These are phyloP conservation scores for Venturia carpophila DNA, from an alignment of 2,329 filamentous ascomycete genomes.

Conservation along the genomic window DNA sequence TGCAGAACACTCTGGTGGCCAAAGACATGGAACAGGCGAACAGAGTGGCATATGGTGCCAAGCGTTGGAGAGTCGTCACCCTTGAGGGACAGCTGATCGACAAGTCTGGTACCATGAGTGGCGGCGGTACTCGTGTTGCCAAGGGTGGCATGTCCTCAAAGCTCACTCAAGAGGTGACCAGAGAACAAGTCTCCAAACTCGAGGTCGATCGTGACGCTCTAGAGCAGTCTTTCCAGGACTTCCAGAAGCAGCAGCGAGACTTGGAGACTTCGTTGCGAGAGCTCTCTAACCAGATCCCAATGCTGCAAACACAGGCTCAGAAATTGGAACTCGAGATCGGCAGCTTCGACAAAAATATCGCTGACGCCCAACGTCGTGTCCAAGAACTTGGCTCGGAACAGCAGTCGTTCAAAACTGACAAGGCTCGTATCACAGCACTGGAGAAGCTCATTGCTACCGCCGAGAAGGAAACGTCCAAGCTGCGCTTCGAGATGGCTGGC, in stretches of 20 bases:
- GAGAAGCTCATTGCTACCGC: slow-evolving; percentile 71
- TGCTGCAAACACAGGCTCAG: slow-evolving; percentile 81
- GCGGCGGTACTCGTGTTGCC: slow-evolving; percentile 84
- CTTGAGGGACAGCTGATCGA: slow-evolving; percentile 93
- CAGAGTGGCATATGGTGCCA: slow-evolving; percentile 88
- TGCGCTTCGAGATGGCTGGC: slow-evolving; percentile 77
- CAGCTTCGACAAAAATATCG: slow-evolving; percentile 74
- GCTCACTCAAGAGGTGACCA: slow-evolving; percentile 74
- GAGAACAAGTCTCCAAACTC: slow-evolving; percentile 80
- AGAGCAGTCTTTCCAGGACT: slow-evolving; percentile 73
- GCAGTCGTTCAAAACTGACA: slow-evolving; percentile 71
- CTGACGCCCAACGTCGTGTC: slow-evolving; percentile 74
- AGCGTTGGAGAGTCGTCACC: slow-evolving; percentile 92
- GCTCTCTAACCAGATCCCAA: slow-evolving; percentile 69
- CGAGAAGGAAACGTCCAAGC: slow-evolving; percentile 68
- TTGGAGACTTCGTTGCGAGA: slow-evolving; percentile 56
- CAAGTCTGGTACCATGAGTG: slow-evolving; percentile 97
- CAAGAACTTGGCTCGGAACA: slow-evolving; percentile 77
- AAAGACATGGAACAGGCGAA: slow-evolving; percentile 92
- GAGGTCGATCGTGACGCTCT: slow-evolving; percentile 79
- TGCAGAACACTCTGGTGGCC: slow-evolving; percentile 92
- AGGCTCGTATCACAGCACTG: slow-evolving; percentile 61
- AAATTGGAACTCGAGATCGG: slow-evolving; percentile 85
- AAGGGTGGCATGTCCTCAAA: slow-evolving; percentile 96
- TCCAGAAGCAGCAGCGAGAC: slow-evolving; percentile 76